Conservation (phyloP, 2,329 filamentous ascomycete genomes). For the Trichophyton mentagrophytes region DNA sequence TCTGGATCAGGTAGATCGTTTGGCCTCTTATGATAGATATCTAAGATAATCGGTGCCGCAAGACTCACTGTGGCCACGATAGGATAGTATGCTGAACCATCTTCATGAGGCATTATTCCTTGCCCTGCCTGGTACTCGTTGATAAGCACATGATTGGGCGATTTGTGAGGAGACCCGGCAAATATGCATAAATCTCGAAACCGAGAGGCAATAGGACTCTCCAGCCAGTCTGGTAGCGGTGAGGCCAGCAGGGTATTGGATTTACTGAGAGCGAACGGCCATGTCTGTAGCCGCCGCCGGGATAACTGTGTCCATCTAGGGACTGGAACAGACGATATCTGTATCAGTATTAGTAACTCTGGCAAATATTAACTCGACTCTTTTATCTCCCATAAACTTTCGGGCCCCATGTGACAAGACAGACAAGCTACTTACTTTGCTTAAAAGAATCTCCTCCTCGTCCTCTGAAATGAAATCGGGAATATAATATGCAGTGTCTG, state of each 20-base stretch:
- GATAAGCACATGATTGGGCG: conserved; percentile 81
- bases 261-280: conserved; percentile 70
- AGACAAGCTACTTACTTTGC: conserved; percentile 45
- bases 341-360: background rate
- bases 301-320: conserved; percentile 76
- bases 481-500: conserved; percentile 60
- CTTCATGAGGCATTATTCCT: conserved; percentile 97
- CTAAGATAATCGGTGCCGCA: conserved; percentile 62
- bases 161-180: conserved; percentile 53
- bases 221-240: conserved; percentile 60
- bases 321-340: conserved; percentile 50
- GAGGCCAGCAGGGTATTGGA: conserved; percentile 61
- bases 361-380: no score
- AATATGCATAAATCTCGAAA: conserved; percentile 41
- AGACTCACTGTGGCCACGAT: conserved; percentile 86
- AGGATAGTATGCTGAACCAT: conserved; percentile 74
- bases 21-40: conserved; percentile 54
- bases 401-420: background rate
- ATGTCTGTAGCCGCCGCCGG: conserved; percentile 81
- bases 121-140: conserved; percentile 83
- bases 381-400: no score
- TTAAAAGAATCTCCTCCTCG: conserved; percentile 59
- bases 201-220: conserved; percentile 51
- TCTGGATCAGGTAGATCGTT: conserved; percentile 27
- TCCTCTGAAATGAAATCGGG: conserved; percentile 65